Percentiles rank a stretch among this genome's conserved stretches.
These are phyloP conservation scores for Backusella tarrabulga DNA, from an alignment of 192 early-diverging fungal species.

Conservation along the genomic window DNA sequence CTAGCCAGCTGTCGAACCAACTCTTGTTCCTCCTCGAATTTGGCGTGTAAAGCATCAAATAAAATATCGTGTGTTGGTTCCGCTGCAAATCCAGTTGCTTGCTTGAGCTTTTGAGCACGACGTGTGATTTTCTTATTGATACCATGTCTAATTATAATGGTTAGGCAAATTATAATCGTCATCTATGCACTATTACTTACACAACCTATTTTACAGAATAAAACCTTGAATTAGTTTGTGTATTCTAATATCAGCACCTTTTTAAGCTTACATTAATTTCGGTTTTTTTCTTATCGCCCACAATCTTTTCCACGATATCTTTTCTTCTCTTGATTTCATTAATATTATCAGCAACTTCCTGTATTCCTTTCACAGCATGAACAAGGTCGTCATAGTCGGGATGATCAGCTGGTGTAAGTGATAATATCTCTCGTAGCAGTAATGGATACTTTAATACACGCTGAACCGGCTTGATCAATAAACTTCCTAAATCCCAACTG, in stretches of 20 bases:
- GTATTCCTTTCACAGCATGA: slow-evolving; percentile 45
- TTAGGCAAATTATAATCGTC: background rate
- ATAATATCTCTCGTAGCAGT: slow-evolving; percentile 45
- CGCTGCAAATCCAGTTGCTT: slow-evolving; percentile 56
- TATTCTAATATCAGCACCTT: background rate
- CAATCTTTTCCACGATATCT: slow-evolving; percentile 81
- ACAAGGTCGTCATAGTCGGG: slow-evolving; percentile 55
- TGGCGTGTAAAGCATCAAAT: slow-evolving; percentile 8
- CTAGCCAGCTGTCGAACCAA: slow-evolving; percentile 1
- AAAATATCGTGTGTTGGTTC: slow-evolving; percentile 17
- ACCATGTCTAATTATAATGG: slow-evolving; percentile 54
- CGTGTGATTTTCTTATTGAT: slow-evolving; percentile 66
- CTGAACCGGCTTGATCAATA: slow-evolving; percentile 94
- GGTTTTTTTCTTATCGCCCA: slow-evolving; percentile 61
- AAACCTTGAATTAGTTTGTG: background rate
- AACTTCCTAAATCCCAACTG: slow-evolving; percentile 86
- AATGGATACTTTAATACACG: slow-evolving; percentile 91
- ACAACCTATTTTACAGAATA: slow-evolving; percentile 20
- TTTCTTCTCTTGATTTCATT: slow-evolving; percentile 82
- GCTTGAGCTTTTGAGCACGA: slow-evolving; percentile 62
- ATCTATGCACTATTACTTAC: slow-evolving; percentile 13
- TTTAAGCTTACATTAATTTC: slow-evolving; percentile 60
- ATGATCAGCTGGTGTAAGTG: slow-evolving; percentile 50
- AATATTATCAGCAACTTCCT: slow-evolving; percentile 70
- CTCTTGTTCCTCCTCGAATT: slow-evolving; percentile 25